A percentile compares a stretch with the other conserved stretches of the same genome.
These are phyloP conservation scores for Aspergillus amoenus DNA, from an alignment of 2,329 filamentous ascomycete genomes.

Conservation along the genomic window DNA sequence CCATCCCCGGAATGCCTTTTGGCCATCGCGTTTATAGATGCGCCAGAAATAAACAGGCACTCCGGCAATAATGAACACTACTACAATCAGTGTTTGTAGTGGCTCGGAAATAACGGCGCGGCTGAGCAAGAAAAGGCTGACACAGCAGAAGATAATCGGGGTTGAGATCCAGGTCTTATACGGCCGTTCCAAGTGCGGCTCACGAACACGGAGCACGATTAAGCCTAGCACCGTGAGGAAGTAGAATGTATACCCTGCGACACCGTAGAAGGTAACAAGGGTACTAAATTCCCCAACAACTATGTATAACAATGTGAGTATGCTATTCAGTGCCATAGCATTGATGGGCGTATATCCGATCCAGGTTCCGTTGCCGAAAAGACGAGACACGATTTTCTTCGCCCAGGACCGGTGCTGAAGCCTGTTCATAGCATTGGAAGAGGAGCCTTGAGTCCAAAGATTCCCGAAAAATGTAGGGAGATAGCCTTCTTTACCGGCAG, in stretches of 20 bases:
- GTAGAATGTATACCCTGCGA: conserved; percentile 96
- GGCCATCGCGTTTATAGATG: conserved; percentile 64
- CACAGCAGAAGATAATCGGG: conserved; percentile 97
- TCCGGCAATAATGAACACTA: conserved; percentile 79
- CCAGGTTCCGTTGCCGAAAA: conserved; percentile 73
- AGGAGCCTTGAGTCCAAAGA: conserved; percentile 64
- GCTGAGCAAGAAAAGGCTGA: conserved; percentile 86
- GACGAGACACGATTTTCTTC: conserved; percentile 57
- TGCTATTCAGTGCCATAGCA: conserved; percentile 78
- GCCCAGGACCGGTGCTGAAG: conserved; percentile 54
- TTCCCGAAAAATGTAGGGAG: conserved; percentile 79
- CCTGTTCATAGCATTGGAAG: conserved; percentile 31
- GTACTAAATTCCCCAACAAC: conserved; percentile 86
- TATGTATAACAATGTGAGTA: conserved; percentile 74
- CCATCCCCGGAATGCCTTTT: conserved; percentile 35
- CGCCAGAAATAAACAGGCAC: conserved; percentile 88
- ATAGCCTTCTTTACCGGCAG: conserved; percentile 92
- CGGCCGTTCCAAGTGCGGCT: conserved; percentile 83
- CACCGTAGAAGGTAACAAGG: conserved; percentile 93
- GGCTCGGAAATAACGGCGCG: conserved; percentile 89
- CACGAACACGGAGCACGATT: conserved; percentile 82
- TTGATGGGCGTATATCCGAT: conserved; percentile 94
- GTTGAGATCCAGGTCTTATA: conserved; percentile 97
- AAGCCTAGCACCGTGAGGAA: conserved; percentile 92
- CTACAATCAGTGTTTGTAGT: conserved; percentile 81